Evolutionary conservation across 2,329 filamentous ascomycete genomes (phyloP).

Genomic region (Allantophomopsis cytisporea): DNA sequence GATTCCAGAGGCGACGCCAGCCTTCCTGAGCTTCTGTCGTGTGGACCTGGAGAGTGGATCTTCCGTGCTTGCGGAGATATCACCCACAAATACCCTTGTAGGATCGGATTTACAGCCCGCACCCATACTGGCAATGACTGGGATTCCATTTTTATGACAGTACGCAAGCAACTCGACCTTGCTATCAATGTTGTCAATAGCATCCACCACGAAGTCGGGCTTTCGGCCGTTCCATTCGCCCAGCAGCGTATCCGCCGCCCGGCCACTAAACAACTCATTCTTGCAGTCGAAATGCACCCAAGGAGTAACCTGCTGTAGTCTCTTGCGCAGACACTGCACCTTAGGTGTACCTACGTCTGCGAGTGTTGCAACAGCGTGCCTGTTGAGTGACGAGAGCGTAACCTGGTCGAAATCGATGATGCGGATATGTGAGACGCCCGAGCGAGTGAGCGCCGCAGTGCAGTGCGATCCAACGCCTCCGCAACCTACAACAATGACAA

Average conservation of each 20-base stretch:
- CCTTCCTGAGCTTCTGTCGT: slow-evolving; percentile 54
- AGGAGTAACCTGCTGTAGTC: slow-evolving; percentile 75
- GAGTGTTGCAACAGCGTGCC: slow-evolving; percentile 90
- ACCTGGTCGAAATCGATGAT: slow-evolving; percentile 98
- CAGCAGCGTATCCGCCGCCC: slow-evolving; percentile 53
- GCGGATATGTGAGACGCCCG: slow-evolving; percentile 76
- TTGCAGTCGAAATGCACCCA: slow-evolving; percentile 85
- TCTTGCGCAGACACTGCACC: slow-evolving; percentile 67
- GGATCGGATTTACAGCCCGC: slow-evolving; percentile 84
- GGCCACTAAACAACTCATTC: slow-evolving; percentile 68
- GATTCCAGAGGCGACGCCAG: slow-evolving; percentile 73
- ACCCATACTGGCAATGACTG: slow-evolving; percentile 90
- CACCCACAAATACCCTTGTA: slow-evolving; percentile 77
- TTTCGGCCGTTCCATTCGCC: slow-evolving; percentile 49
- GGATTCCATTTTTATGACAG: slow-evolving; percentile 64
- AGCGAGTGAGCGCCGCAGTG: slow-evolving; percentile 71
- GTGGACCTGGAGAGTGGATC: slow-evolving; percentile 82
- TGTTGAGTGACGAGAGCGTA: slow-evolving; percentile 81
- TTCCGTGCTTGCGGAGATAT: slow-evolving; percentile 79
- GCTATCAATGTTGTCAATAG: slow-evolving; percentile 96
- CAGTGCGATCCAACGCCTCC: slow-evolving; percentile 94
- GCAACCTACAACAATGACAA: slow-evolving; percentile 82
- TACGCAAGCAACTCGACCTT: slow-evolving; percentile 86
- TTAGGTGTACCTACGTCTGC: slow-evolving; percentile 90
- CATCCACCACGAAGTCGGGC: slow-evolving; percentile 87